phyloP scores from a whole-genome alignment of 306 rosid species.

The Styphnolobium japonicum region DNA sequence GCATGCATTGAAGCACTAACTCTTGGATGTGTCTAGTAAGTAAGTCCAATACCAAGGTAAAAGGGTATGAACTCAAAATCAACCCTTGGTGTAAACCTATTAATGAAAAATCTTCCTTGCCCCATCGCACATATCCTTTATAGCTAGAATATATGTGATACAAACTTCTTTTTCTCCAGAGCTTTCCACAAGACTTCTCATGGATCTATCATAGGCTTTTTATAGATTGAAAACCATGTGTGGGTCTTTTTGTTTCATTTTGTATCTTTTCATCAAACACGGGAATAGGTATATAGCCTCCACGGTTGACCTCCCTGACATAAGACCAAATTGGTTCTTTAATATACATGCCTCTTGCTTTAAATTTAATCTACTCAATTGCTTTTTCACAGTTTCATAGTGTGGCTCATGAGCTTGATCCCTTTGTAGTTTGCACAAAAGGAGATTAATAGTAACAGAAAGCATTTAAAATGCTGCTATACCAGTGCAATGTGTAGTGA shows the following conservation, averaged over 20 bases:
- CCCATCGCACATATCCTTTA: background rate
- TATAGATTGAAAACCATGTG: background rate
- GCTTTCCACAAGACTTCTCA: background rate
- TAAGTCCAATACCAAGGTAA: background rate
- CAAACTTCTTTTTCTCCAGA: background rate
- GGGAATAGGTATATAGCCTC: background rate
- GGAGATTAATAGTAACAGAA: background rate
- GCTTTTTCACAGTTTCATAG: background rate
- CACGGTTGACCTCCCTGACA: background rate
- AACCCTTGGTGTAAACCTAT: background rate
- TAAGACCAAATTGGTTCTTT: background rate
- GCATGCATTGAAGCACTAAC: background rate
- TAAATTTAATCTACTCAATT: background rate
- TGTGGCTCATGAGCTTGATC: background rate
- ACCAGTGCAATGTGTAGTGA: background rate
- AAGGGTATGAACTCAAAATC: background rate
- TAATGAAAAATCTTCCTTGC: background rate
- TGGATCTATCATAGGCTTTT: background rate
- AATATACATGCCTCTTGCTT: background rate
- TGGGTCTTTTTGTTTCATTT: no score
- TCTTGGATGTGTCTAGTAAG: background rate
- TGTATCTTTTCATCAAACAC: background rate
- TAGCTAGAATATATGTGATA: background rate
- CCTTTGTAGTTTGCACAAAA: background rate
- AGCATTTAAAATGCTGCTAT: background rate